phyloP scores from a whole-genome alignment of 257 asterid species.

The Pogostemon cablin region DNA sequence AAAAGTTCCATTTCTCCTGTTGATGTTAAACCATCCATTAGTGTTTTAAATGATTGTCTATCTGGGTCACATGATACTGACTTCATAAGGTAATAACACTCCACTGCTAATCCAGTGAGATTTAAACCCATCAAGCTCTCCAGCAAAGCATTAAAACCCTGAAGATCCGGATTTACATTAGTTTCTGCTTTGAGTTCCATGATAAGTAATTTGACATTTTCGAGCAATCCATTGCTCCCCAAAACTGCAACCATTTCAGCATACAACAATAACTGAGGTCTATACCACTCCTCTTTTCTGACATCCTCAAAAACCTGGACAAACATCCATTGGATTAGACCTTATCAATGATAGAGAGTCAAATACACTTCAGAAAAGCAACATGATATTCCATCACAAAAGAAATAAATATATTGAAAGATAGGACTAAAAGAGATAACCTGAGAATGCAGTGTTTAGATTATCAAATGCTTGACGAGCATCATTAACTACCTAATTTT shows the following conservation, averaged over 20 bases:
- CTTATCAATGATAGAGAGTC: constrained; percentile 5
- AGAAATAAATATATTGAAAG: background rate
- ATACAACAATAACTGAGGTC: constrained; percentile 55
- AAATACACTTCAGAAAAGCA: constrained; percentile 14
- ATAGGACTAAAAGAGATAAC: background rate
- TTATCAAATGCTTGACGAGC: background rate
- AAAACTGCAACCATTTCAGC: constrained; percentile 64
- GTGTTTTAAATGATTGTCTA: constrained; percentile 46
- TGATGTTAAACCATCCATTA: constrained; percentile 53
- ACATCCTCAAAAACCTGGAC: constrained; percentile 68
- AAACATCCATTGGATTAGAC: constrained; percentile 15
- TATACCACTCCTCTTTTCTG: constrained; percentile 65
- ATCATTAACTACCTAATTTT: background rate
- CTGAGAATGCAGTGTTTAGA: background rate
- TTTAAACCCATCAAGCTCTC: constrained; percentile 54
- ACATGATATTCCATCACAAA: constrained; percentile 1
- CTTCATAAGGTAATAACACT: constrained; percentile 66
- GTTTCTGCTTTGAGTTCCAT: constrained; percentile 51
- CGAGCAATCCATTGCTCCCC: constrained; percentile 62
- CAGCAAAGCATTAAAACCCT: constrained; percentile 59
- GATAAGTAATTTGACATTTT: constrained; percentile 48
- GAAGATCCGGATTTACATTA: constrained; percentile 47
- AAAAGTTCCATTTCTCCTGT: constrained; percentile 44
- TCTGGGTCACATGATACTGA: constrained; percentile 61
- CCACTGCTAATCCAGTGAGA: constrained; percentile 54